These are phyloP conservation scores for Trichoderma atrobrunneum DNA, from an alignment of 2,329 filamentous ascomycete genomes.

Conservation along the genomic window DNA sequence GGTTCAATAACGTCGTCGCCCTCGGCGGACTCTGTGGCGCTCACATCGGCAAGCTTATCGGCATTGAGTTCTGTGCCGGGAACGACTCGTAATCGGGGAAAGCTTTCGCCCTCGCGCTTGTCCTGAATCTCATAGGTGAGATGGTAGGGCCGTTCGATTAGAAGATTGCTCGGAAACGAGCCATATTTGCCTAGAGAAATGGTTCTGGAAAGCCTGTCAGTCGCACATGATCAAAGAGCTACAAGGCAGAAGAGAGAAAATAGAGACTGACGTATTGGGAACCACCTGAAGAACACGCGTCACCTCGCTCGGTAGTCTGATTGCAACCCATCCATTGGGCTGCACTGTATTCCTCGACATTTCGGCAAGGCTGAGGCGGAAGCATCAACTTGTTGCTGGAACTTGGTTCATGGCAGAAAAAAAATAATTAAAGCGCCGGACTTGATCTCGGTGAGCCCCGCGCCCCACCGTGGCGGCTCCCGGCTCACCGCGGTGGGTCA, in stretches of 20 bases:
- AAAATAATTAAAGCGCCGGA: constrained; percentile 20
- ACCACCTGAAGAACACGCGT: constrained; percentile 55
- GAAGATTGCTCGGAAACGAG: constrained; percentile 80
- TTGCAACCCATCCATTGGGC: constrained; percentile 58
- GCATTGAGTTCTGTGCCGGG: constrained; percentile 79
- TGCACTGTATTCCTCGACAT: constrained; percentile 39
- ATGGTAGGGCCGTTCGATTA: constrained; percentile 88
- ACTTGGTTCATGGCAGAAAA: neutral
- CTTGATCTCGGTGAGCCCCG: constrained; percentile 34
- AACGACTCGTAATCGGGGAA: constrained; percentile 72
- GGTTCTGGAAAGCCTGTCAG: constrained; percentile 53
- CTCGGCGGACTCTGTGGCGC: constrained; percentile 35
- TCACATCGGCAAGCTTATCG: constrained; percentile 60
- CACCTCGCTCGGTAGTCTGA: constrained; percentile 58
- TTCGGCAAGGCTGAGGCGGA: constrained; percentile 18
- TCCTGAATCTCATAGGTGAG: constrained; percentile 88
- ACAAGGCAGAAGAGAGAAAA: neutral
- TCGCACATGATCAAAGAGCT: constrained; percentile 1
- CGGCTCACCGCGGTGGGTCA: constrained; percentile 8
- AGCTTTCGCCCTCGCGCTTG: constrained; percentile 59
- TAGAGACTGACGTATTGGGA: constrained; percentile 55
- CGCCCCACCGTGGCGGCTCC: constrained; percentile 17
- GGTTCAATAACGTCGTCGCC: constrained; percentile 42
- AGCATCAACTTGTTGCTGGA: neutral
- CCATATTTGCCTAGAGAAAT: constrained; percentile 93